These are phyloP conservation scores for Solidago caesia DNA, from an alignment of 129 eudicot genomes.

Conservation along the genomic window DNA sequence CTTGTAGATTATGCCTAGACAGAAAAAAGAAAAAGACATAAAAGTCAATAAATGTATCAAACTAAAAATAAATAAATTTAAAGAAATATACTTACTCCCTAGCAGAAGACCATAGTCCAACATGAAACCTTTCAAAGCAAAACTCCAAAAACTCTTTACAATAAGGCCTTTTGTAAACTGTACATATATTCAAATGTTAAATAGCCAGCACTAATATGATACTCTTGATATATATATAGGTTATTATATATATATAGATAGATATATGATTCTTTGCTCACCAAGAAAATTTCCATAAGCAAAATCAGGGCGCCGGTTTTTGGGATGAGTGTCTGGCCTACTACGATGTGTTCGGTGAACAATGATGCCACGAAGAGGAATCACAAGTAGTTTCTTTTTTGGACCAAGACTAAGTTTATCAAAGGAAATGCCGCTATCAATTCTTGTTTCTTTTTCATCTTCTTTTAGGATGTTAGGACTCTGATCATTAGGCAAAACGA, in stretches of 20 bases:
- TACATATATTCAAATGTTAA: background rate
- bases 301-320: constrained; percentile 25
- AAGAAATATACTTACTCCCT: constrained; percentile 38
- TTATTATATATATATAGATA: no score
- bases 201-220: background rate
- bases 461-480: background rate
- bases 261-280: background rate
- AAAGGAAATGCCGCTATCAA: constrained; percentile 29
- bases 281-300: constrained; percentile 24
- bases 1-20: constrained; percentile 45
- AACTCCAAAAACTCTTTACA: constrained; percentile 51
- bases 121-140: constrained; percentile 65
- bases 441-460: no score
- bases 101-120: constrained; percentile 64
- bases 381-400: constrained; percentile 55
- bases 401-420: constrained; percentile 46
- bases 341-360: constrained; percentile 36
- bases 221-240: background rate
- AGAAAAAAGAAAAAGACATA: background rate
- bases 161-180: constrained; percentile 65
- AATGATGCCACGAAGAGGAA: constrained; percentile 42
- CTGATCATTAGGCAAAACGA: background rate
- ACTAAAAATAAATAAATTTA: background rate
- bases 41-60: background rate
- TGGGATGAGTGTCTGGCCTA: constrained; percentile 3